Conservation (phyloP, 2,329 filamentous ascomycete genomes). For the Metarhizium album region DNA sequence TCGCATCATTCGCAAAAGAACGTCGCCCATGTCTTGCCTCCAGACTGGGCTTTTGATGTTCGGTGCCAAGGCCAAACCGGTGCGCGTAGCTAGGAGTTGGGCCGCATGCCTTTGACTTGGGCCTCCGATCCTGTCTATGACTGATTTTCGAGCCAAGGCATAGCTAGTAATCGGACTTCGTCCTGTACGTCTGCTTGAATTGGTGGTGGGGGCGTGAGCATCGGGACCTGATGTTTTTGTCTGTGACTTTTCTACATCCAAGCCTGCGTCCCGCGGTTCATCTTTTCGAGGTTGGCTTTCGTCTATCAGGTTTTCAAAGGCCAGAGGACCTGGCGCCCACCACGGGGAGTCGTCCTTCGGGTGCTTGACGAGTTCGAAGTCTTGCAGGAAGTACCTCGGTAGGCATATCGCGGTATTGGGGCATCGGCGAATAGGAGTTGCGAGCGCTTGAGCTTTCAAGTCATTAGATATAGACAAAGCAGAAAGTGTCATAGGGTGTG, state of each 20-base stretch:
- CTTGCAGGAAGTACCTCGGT: slow-evolving; percentile 52
- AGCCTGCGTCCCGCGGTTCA: neutral
- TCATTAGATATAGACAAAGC: slow-evolving; percentile 7
- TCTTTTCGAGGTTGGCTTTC: slow-evolving; percentile 1
- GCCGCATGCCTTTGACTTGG: slow-evolving; percentile 8
- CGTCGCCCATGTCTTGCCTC: slow-evolving; percentile 44
- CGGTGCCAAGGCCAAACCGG: slow-evolving; percentile 16
- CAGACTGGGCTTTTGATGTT: slow-evolving; percentile 12
- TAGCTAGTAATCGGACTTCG: slow-evolving; percentile 17
- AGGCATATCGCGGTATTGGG: slow-evolving; percentile 34
- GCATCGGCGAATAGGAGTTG: slow-evolving; percentile 48
- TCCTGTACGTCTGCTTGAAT: neutral
- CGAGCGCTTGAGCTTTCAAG: slow-evolving; percentile 49
- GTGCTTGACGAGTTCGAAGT: slow-evolving; percentile 45
- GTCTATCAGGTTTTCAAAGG: slow-evolving; percentile 17
- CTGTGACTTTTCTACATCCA: neutral
- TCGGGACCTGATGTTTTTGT: neutral
- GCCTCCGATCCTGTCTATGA: slow-evolving; percentile 17
- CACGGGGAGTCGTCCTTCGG: slow-evolving; percentile 42
- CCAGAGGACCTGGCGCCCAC: slow-evolving; percentile 41
- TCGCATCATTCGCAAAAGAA: slow-evolving; percentile 41
- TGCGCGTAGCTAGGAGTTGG: slow-evolving; percentile 12
- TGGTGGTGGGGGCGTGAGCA: neutral
- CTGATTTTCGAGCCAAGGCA: slow-evolving; percentile 17
- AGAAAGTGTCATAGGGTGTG: neutral